Evolutionary conservation across 345 rosid species (phyloP), one percentile per base, ranked within the genome.

Genomic region (Euphorbia lathyris): DNA sequence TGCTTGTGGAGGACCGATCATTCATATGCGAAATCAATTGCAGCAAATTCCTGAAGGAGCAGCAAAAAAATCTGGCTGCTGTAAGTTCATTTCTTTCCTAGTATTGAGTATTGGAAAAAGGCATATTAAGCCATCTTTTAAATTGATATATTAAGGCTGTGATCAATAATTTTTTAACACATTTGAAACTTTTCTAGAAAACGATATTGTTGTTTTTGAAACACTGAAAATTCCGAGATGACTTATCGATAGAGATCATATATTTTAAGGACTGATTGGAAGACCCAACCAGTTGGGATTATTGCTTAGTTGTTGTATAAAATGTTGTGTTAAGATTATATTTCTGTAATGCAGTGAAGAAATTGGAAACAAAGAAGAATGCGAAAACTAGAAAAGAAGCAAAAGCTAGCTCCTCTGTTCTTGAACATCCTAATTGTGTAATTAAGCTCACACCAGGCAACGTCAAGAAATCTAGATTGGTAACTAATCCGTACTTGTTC

Each of bases 321-420:
- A 52, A 30, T 29, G 20, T 1, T 47, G 32, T 34, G 4, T 40
- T 17, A 23, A 5, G 10, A 59, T 43, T 11, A 34, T 70, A 34
- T 48, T 60, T 32, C 45, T 60, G 25, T 51, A 61, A 36, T 71
- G 56, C 68, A 63, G 74, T 16, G 27, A 42, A 60, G 55, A 26
- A 40, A 63, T n/a, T n/a, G n/a, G n/a, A n/a, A n/a, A n/a, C n/a
- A n/a, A n/a, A n/a, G n/a, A n/a, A n/a, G n/a, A n/a, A n/a, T n/a
- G 9, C 4, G 14, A 12, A 32, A 38, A 60, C 23, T 60, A 34
- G 22, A n/a, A 32, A 9, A 17, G 25, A 34, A 25, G 67, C 13
- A 7, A 64, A 63, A 40, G 67, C 52, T 12, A 23, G 61, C 20
- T 14, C 66, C 29, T 51, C 74, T 20, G 61, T 14, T 34, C 62